Evolutionary conservation across 805 yeast species (phyloP), one percentile per base, ranked within the genome.

Genomic region (Nakazawaea peltata): DNA sequence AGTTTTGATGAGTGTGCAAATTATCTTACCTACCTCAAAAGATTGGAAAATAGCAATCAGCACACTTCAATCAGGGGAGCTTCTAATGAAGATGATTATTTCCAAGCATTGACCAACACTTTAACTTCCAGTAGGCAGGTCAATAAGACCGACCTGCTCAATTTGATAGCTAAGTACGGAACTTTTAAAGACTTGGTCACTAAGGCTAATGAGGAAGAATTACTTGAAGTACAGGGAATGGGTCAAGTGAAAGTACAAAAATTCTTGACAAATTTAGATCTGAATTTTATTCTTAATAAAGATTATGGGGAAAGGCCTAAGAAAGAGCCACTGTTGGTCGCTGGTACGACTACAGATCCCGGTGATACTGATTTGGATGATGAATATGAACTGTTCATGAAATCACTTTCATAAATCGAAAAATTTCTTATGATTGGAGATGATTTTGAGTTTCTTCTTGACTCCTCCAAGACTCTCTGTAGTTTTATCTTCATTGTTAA

Each of bases 1-100:
- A 63, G 65, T 14, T 70, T 65, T 42, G 72, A 68, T 32, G 78
- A 74, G 44, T 74, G 77, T 32, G 74, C 71, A 0, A 70, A 64
- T 32, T 58, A 59, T 40, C 32, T 60, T 1, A 50, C 54, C 10
- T 50, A 46, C 32, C 42, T 59, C 28, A 57, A 64, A 28, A 51
- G 46, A 31, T 53, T 55, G 35, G 63, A 59, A 35, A 38, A 45
- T 14, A 55, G 51, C 25, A 46, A 48, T n/a, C 48, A 56, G 10
- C 46, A 51, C 26, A 46, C 45, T 9, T 34, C 52, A 12, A 68
- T 74, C 39, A 62, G 61, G 42, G 78, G 79, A 0, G 40, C 51
- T 4, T 36, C 44, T 11, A 47, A 48, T 22, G 58, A 65, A 8
- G 62, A 54, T 14, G 71, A 67, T 40, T 71, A 60, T 45, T 61